Percentiles rank a stretch among this genome's conserved stretches.
phyloP scores from a whole-genome alignment of 176 grass and related monocot genomes.

The Tuctoria greenei region DNA sequence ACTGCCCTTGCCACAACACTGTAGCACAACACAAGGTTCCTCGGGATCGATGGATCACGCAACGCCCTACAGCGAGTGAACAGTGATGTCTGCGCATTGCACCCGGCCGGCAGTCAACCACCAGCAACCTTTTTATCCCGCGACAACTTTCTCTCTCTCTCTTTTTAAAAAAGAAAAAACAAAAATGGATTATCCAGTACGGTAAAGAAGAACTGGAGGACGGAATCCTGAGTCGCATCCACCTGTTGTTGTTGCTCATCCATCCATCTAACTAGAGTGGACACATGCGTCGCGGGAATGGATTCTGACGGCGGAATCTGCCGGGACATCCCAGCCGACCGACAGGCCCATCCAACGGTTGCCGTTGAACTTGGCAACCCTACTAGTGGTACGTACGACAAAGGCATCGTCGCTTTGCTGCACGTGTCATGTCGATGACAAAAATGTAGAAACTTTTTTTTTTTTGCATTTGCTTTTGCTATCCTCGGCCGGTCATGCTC shows the following conservation, averaged over 20 bases:
- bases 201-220: neutral
- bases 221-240: neutral
- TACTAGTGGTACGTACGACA: neutral
- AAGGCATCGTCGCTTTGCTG: neutral
- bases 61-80: too few species aligned
- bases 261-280: too few species aligned
- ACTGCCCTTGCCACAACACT: constrained; percentile 2
- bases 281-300: too few species aligned
- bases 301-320: neutral
- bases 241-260: neutral
- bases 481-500: neutral
- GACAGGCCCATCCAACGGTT: neutral
- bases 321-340: neutral
- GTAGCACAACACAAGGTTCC: too few species aligned
- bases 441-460: too few species aligned
- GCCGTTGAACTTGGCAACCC: neutral
- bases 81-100: neutral
- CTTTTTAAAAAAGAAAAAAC: too few species aligned
- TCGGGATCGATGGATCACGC: too few species aligned
- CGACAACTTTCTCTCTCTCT: too few species aligned
- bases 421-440: neutral
- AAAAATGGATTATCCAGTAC: too few species aligned
- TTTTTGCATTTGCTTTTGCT: too few species aligned
- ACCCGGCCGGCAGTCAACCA: neutral
- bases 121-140: neutral